Percentiles rank a stretch among this genome's conserved stretches.
Evolutionary conservation across 1,284 basidiomycete species (phyloP).

Genomic region (Sporisorium scitamineum): DNA sequence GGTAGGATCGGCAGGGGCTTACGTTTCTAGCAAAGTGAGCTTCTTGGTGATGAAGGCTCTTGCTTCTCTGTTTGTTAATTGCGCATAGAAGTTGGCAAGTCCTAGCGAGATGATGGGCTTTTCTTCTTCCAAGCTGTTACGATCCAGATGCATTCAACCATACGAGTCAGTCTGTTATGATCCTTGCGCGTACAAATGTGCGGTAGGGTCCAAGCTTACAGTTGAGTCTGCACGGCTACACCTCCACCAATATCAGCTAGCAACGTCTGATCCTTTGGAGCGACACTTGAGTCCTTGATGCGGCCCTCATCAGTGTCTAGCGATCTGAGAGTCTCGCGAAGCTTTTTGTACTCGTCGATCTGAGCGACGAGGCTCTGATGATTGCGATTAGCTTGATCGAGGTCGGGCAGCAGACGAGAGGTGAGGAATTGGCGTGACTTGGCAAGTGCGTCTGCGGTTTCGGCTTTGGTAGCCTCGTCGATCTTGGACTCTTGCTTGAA

Average conservation of each 20-base stretch:
- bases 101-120: conserved; percentile 46
- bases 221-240: conserved; percentile 26
- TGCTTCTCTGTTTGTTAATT: conserved; percentile 45
- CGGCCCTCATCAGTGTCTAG: conserved; percentile 20
- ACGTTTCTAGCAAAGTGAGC: conserved; percentile 39
- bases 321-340: conserved; percentile 28
- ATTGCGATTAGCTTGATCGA: conserved; percentile 39
- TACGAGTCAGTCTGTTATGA: neutral
- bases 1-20: neutral
- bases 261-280: neutral
- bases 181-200: neutral
- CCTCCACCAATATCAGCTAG: conserved; percentile 37
- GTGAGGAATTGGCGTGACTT: conserved; percentile 48
- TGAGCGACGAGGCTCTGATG: conserved; percentile 35
- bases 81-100: conserved; percentile 46
- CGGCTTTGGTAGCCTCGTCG: conserved; percentile 43
- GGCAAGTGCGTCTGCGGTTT: conserved; percentile 41
- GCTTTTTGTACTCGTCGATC: conserved; percentile 43
- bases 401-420: conserved; percentile 39
- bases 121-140: conserved; percentile 16
- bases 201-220: neutral
- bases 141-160: neutral
- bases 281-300: neutral
- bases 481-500: conserved; percentile 30
- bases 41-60: conserved; percentile 51